These are phyloP conservation scores for Kwoniella europaea DNA, from an alignment of 768 basidiomycete genomes.

Conservation along the genomic window DNA sequence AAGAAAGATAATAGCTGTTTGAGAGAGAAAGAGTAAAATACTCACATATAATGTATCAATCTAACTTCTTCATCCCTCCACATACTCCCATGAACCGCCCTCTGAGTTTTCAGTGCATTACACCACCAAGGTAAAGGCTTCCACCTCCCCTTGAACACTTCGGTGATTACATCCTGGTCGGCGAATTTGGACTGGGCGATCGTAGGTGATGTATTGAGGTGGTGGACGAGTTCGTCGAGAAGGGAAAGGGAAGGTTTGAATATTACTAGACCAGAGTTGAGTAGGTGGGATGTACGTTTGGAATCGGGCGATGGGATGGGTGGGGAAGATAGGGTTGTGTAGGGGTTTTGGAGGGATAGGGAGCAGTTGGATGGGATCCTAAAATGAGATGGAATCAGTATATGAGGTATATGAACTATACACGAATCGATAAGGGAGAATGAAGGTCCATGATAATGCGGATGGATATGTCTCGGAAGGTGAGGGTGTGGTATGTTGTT, in stretches of 20 bases:
- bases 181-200: conserved; percentile 72
- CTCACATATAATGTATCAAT: conserved; percentile 62
- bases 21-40: conserved; percentile 1
- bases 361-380: conserved; percentile 95
- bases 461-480: too few relatives aligned
- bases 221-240: conserved; percentile 65
- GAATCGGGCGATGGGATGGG: conserved; percentile 56
- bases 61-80: conserved; percentile 87
- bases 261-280: conserved; percentile 88
- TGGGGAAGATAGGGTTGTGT: conserved; percentile 62
- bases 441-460: too few relatives aligned
- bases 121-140: conserved; percentile 51
- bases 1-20: too few relatives aligned
- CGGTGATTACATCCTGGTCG: conserved; percentile 89
- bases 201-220: conserved; percentile 66
- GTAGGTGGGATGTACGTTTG: conserved; percentile 76
- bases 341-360: conserved; percentile 64
- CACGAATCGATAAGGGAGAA: too few relatives aligned
- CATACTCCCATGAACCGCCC: conserved; percentile 67
- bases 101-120: conserved; percentile 89
- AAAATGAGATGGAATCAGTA: neutral
- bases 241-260: conserved; percentile 72
- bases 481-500: too few relatives aligned
- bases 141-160: conserved; percentile 69
- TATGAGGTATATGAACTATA: too few relatives aligned